Evolutionary conservation across 257 asterid genomes (phyloP), one percentile per base, ranked within the genome.

Genomic region (Solanum bulbocastanum): DNA sequence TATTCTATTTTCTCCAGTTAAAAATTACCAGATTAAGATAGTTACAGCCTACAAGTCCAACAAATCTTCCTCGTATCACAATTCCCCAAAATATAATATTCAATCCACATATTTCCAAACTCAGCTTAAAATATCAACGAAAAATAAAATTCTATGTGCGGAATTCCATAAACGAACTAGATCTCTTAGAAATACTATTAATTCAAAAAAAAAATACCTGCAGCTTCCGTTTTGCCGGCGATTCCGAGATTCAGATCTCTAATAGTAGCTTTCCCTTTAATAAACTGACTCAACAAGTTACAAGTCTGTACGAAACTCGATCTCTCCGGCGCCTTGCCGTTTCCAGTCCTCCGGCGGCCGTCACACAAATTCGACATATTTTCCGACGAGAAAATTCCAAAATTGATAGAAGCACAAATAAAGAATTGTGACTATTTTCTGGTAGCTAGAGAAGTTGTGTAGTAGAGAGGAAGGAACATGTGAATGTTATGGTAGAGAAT

Each of bases 261-360:
- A 62, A 94, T 75, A 27, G 58, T 87, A 20, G 95, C 95, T 88
- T 92, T 93, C 83, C 93, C 94, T 88, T 94, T 95, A 37, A 95
- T 92, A 86, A 86, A 95, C 86, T 87, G 94, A 87, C 96, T 93
- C 86, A 95, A 88, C 13, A 93, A 96, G 85, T 93, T 94, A 89
- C 98, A 95, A 32, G 98, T 94, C 20, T 87, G 92, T 6, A 81
- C 91, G 83, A 95, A 95, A 85, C 83, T 93, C 13, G 96, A 92
- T 42, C 85, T 93, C 89, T 90, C 94, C 40, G 88, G 88, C 69
- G 86, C 94, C 91, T 90, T 92, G 1, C 88, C 90, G 16, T 90
- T 88, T 0, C 87, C 89, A 15, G 69, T 27, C 87, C 89, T 74
- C 49, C 68, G 83, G 33, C 46, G 25, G 56, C 33, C 25, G 73